Evolutionary conservation across 306 rosid genomes (phyloP), one percentile per base, ranked within the genome.

Genomic region (Cercis canadensis): DNA sequence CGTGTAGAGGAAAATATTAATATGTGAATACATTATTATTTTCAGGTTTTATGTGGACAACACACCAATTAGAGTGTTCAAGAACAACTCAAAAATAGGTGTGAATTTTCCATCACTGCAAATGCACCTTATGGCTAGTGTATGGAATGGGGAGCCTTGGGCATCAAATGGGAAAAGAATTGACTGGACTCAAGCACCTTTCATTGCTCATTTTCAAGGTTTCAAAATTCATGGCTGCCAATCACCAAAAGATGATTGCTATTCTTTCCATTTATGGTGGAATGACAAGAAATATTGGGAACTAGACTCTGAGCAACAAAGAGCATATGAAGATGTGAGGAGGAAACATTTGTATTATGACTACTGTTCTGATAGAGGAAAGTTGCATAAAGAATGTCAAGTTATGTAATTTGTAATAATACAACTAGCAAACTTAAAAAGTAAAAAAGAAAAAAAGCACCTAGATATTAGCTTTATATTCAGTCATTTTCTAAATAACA

Each of bases 121-220:
- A 69, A 77, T 77, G 81, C 81, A 70, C 11, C 32, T 77, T 54
- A 62, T 1, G 1, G 60, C 8, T 19, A 77, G 81, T 67, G 61
- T 77, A 70, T 77, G 81, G 81, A 69, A 77, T 70, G 81, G 81
- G 4, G 81, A 77, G 41, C 81, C 81, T 2, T 77, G 81, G 81
- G 81, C 81, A 6, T 76, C 81, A 4, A 69, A 76, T 62, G 81
- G 81, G 46, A 76, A 69, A 59, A 69, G 46, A 62, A 69, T 76
- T 34, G 39, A 76, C 13, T 70, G 81, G 81, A 46, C 32, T 11
- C 55, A 62, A 62, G 66, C 76, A 62, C 81, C 81, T 39, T 77
- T 77, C 65, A 36, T 31, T 2, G 81, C 76, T 69, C 72, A 77
- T 0, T 77, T 77, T 70, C 72, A 62, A 77, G 62, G 72, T 47